Evolutionary conservation across 768 basidiomycete genomes (phyloP).

Genomic region (Mrakia hoshinonis): DNA sequence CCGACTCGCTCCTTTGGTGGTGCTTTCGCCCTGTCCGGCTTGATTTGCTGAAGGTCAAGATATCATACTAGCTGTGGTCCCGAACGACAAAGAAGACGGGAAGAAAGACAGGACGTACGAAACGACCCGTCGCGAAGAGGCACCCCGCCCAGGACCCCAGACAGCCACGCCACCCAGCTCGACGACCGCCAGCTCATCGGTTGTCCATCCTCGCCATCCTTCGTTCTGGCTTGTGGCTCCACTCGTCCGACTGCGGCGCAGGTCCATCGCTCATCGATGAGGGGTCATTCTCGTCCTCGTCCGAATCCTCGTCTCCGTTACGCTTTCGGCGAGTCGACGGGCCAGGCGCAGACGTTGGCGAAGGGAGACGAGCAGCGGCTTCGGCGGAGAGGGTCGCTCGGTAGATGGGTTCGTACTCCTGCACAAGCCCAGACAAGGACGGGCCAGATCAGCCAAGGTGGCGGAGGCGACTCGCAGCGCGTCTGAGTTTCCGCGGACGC

Average conservation of each 20-base stretch:
- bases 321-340: slow-evolving; percentile 3
- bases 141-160: background rate
- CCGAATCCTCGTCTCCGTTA: background rate
- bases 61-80: background rate
- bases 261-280: background rate
- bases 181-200: background rate
- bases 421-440: slow-evolving; percentile 2
- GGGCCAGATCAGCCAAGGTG: background rate
- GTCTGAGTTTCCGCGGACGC: slow-evolving; percentile 16
- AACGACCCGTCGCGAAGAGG: background rate
- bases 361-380: background rate
- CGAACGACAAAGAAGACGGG: background rate
- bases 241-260: background rate
- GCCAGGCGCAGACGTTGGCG: background rate
- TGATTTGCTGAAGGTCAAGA: no score
- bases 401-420: slow-evolving; percentile 94
- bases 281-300: slow-evolving; percentile 3
- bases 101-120: background rate
- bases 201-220: slow-evolving; percentile 8
- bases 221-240: background rate
- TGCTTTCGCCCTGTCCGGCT: no score
- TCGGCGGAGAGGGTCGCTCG: slow-evolving; percentile 46
- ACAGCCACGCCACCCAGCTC: background rate
- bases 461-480: no score
- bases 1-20: no score